Conservation (phyloP, 2,329 filamentous ascomycete species). For the Bipolaris oryzae region DNA sequence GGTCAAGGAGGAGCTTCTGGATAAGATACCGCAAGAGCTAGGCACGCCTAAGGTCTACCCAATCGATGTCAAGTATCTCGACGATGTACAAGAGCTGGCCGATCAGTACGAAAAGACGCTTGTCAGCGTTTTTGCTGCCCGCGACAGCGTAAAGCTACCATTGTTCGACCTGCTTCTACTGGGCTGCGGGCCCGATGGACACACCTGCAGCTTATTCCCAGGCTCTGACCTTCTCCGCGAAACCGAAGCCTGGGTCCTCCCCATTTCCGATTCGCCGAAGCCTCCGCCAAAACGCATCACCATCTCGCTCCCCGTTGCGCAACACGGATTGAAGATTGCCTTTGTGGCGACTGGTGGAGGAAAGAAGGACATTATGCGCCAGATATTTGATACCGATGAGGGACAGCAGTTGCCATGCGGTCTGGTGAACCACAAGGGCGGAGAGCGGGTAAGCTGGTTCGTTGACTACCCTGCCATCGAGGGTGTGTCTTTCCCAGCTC, state of each 20-base stretch:
- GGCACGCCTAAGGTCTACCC: slow-evolving; percentile 75
- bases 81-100: slow-evolving; percentile 88
- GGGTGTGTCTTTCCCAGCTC: slow-evolving; percentile 76
- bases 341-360: slow-evolving; percentile 89
- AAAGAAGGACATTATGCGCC: slow-evolving; percentile 91
- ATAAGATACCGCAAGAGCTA: slow-evolving; percentile 76
- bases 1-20: slow-evolving; percentile 83
- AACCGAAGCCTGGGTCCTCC: slow-evolving; percentile 86
- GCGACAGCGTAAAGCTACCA: slow-evolving; percentile 92
- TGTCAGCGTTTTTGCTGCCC: slow-evolving; percentile 82
- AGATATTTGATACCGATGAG: slow-evolving; percentile 83
- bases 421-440: slow-evolving; percentile 81
- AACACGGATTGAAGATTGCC: slow-evolving; percentile 81
- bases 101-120: slow-evolving; percentile 91
- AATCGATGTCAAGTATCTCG: slow-evolving; percentile 71
- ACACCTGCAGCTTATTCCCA: slow-evolving; percentile 96
- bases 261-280: slow-evolving; percentile 93
- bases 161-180: slow-evolving; percentile 94
- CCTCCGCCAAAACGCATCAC: slow-evolving; percentile 90
- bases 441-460: slow-evolving; percentile 94
- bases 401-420: slow-evolving; percentile 78
- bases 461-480: slow-evolving; percentile 85
- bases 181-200: slow-evolving; percentile 92
- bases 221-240: slow-evolving; percentile 86
- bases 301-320: slow-evolving; percentile 87